These are phyloP conservation scores for Xylaria hypoxylon DNA, from an alignment of 2,329 filamentous ascomycete genomes.

Conservation along the genomic window DNA sequence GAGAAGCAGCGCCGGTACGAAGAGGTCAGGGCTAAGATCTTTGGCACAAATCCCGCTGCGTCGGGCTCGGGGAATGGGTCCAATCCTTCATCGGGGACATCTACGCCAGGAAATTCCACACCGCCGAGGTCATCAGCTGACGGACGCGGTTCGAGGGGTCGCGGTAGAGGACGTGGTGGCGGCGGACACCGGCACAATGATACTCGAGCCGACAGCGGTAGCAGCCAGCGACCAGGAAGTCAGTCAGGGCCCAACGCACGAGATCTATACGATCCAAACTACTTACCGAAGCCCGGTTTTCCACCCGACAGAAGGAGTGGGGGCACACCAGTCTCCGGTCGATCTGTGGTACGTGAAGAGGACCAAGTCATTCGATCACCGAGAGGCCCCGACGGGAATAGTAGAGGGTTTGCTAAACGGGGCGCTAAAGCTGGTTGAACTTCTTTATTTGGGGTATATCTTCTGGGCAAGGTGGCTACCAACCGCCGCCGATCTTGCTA, in stretches of 20 bases:
- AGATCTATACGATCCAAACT: constrained; percentile 83
- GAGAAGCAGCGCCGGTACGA: constrained; percentile 93
- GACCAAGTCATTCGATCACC: constrained; percentile 79
- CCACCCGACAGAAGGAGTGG: constrained; percentile 57
- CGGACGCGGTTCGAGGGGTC: constrained; percentile 62
- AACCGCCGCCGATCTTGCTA: constrained; percentile 91
- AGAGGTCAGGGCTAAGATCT: constrained; percentile 84
- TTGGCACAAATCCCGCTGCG: constrained; percentile 53
- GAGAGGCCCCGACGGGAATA: constrained; percentile 80
- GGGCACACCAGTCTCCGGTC: constrained; percentile 53
- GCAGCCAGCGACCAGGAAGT: constrained; percentile 47
- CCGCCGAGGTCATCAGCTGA: constrained; percentile 63
- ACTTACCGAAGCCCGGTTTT: constrained; percentile 72
- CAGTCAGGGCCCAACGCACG: constrained; percentile 55
- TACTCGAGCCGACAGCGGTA: constrained; percentile 40
- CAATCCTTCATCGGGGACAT: constrained; percentile 64
- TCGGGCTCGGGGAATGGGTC: constrained; percentile 44
- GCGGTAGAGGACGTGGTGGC: constrained; percentile 59
- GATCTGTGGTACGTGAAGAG: constrained; percentile 65
- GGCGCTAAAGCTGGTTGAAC: constrained; percentile 65
- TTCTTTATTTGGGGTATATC: constrained; percentile 43
- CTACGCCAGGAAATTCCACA: constrained; percentile 71
- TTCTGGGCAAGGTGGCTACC: constrained; percentile 65
- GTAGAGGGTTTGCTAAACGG: constrained; percentile 76
- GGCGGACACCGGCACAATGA: constrained; percentile 51